Conservation (phyloP, 805 yeast genomes). For the Saccharomycopsis babjevae region DNA sequence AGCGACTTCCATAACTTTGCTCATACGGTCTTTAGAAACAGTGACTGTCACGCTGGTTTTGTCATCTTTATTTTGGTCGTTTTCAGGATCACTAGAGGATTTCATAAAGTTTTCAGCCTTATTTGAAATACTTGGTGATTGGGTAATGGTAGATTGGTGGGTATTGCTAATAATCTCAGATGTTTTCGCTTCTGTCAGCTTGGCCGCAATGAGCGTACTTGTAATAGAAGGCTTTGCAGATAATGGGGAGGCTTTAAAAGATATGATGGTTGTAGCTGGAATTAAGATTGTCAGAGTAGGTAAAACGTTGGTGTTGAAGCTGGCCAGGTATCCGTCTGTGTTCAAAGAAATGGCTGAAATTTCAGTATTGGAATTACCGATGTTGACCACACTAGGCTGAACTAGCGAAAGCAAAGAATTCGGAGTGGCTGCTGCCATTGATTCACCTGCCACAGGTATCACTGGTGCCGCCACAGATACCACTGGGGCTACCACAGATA, state of each 20-base stretch:
- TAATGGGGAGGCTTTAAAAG: background rate
- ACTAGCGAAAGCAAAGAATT: background rate
- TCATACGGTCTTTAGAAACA: background rate
- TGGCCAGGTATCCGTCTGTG: background rate
- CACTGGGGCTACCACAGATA: background rate
- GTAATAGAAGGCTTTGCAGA: background rate
- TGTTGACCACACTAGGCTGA: background rate
- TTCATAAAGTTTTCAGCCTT: no score
- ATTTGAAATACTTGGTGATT: background rate
- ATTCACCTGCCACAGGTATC: no score
- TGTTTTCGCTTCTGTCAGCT: background rate
- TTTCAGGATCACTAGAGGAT: no score
- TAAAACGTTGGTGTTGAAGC: background rate
- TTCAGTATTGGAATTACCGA: background rate
- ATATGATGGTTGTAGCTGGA: background rate
- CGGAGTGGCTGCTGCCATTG: background rate
- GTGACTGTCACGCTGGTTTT: background rate
- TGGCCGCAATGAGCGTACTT: background rate
- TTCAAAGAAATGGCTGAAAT: background rate
- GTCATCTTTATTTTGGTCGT: background rate
- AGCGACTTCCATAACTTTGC: background rate
- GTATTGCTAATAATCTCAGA: background rate
- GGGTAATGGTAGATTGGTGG: background rate
- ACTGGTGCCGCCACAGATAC: background rate
- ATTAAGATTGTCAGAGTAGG: background rate